A percentile compares a stretch with the other conserved stretches of the same genome.
phyloP scores from a whole-genome alignment of 2,329 filamentous ascomycete species.

The Pleomassaria siparia region DNA sequence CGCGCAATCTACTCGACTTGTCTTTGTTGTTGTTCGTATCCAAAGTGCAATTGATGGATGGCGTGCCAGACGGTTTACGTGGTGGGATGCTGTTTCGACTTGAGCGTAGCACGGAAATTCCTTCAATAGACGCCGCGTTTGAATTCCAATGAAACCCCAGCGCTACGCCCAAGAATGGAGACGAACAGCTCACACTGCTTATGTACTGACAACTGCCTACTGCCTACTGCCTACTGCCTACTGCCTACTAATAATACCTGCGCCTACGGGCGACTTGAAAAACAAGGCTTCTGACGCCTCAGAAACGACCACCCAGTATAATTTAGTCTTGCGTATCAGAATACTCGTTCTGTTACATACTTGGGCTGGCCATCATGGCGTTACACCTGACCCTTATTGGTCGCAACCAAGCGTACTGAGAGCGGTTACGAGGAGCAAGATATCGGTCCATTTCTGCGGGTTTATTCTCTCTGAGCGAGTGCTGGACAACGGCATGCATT shows the following conservation, averaged over 20 bases:
- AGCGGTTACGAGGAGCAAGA: slow-evolving; percentile 26
- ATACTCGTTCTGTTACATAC: slow-evolving; percentile 28
- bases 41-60: neutral
- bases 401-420: slow-evolving; percentile 19
- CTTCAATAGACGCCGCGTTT: slow-evolving; percentile 38
- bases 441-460: slow-evolving; percentile 18
- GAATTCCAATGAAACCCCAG: slow-evolving; percentile 30
- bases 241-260: slow-evolving; percentile 20
- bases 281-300: slow-evolving; percentile 11
- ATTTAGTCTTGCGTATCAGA: slow-evolving; percentile 25
- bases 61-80: neutral
- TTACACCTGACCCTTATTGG: slow-evolving; percentile 29
- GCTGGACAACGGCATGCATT: slow-evolving; percentile 32
- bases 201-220: no score
- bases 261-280: slow-evolving; percentile 17
- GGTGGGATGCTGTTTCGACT: slow-evolving; percentile 25
- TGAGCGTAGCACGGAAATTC: slow-evolving; percentile 34
- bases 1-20: neutral
- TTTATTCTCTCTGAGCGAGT: slow-evolving; percentile 17
- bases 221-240: no score
- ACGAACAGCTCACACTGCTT: slow-evolving; percentile 7
- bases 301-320: slow-evolving; percentile 8
- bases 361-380: slow-evolving; percentile 26
- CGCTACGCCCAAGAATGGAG: slow-evolving; percentile 29
- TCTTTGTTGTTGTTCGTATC: neutral